phyloP scores from a whole-genome alignment of 2,329 filamentous ascomycete genomes.

The Trichoderma citrinoviride region DNA sequence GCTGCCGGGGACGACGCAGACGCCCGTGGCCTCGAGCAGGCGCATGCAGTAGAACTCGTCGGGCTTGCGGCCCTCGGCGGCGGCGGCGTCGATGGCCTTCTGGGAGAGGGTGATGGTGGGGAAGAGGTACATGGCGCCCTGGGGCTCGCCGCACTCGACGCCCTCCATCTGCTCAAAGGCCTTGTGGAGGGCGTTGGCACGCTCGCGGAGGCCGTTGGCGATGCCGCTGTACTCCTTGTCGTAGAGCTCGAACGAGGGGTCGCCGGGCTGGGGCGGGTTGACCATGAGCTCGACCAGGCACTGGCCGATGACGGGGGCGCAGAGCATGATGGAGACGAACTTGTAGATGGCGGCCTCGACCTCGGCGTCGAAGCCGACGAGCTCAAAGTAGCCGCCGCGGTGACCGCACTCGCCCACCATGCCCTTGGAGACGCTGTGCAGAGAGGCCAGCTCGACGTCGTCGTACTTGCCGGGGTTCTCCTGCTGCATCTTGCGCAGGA shows the following conservation, averaged over 20 bases:
- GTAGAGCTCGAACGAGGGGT: conserved; percentile 82
- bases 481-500: conserved; percentile 76
- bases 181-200: conserved; percentile 81
- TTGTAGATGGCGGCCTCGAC: conserved; percentile 97
- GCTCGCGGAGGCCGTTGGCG: conserved; percentile 71
- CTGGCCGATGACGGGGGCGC: conserved; percentile 91
- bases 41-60: conserved; percentile 95
- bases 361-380: conserved; percentile 79
- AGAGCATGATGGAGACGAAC: conserved; percentile 95
- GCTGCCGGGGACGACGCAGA: conserved; percentile 88
- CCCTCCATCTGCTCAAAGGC: conserved; percentile 96
- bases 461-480: conserved; percentile 74
- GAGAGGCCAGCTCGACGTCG: conserved; percentile 79
- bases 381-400: conserved; percentile 95
- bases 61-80: conserved; percentile 66
- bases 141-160: conserved; percentile 82
- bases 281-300: conserved; percentile 98
- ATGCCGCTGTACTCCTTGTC: conserved; percentile 81
- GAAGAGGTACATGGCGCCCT: conserved; percentile 99
- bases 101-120: conserved; percentile 79
- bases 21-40: conserved; percentile 87
- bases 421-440: conserved; percentile 94
- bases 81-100: conserved; percentile 74
- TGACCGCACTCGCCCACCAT: conserved; percentile 99
- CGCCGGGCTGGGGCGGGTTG: conserved; percentile 82